Percentiles rank a stretch among this genome's conserved stretches.
Evolutionary conservation across 2,329 filamentous ascomycete genomes (phyloP).

Genomic region (Ascochyta rabiei): DNA sequence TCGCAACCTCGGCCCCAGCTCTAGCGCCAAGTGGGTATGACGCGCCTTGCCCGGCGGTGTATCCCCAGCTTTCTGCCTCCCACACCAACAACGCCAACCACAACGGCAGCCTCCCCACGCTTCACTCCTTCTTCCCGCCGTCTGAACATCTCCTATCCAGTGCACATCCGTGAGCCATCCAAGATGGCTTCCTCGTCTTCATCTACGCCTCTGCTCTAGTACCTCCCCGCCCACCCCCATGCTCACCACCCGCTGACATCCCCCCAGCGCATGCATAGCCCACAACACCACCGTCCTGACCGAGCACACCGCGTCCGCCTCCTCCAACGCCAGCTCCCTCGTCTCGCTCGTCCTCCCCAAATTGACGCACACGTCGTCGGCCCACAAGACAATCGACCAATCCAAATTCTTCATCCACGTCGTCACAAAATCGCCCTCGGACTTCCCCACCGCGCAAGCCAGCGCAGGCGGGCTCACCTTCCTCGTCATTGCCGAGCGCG

Average conservation of each 20-base stretch:
- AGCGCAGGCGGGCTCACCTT: conserved; percentile 86
- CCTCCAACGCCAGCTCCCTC: conserved; percentile 81
- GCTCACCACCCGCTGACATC: conserved; percentile 20
- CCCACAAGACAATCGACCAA: conserved; percentile 95
- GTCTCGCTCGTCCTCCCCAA: conserved; percentile 95
- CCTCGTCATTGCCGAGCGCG: conserved; percentile 82
- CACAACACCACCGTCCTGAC: conserved; percentile 90
- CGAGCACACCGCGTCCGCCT: conserved; percentile 88
- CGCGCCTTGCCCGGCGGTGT: conserved; percentile 30
- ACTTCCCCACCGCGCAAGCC: conserved; percentile 58
- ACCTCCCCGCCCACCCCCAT: conserved; percentile 8
- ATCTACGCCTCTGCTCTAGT: conserved; percentile 50
- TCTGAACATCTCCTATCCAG: conserved; percentile 7
- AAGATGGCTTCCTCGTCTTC: conserved; percentile 49
- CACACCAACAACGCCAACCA: conserved; percentile 14
- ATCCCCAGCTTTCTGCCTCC: conserved; percentile 32
- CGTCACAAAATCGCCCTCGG: conserved; percentile 80
- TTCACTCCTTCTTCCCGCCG: neutral
- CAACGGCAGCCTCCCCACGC: neutral
- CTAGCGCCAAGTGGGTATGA: conserved; percentile 30
- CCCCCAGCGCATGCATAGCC: conserved; percentile 82
- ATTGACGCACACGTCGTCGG: conserved; percentile 77
- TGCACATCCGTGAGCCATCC: conserved; percentile 4
- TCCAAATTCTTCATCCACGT: conserved; percentile 94
- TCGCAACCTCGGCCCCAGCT: conserved; percentile 8